Base-by-base conservation (phyloP, 768 basidiomycete genomes). In the Scleroderma citrinum region DNA sequence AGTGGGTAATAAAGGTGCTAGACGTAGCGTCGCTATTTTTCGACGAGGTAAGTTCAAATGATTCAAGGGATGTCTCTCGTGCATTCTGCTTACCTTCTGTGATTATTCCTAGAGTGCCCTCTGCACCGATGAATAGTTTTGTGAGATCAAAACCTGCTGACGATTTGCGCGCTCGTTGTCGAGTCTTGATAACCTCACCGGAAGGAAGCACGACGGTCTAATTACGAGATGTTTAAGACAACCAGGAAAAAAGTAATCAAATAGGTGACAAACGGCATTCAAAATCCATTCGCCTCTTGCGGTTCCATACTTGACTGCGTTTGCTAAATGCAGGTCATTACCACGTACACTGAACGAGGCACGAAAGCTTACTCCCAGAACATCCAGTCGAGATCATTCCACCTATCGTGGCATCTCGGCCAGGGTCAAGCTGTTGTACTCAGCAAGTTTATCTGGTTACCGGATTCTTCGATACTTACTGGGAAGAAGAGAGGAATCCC, bases 311-410 rank as follows among this genome's bases (percentile, higher is more conserved):
- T 83, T 71, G 11, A 86, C 85, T 21, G 84, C 83, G 58, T 85
- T 86, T 20, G 83, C 83, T 85, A 35, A 20, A 51, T 24, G 17
- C 36, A 23, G 26, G 53, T 23, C 38, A 20, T 37, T 14, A 23
- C 10, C 7, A 29, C 20, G n/a, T 45, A 1, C n/a, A 45, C 13
- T 10, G 16, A 14, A 32, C 5, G 54, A 50, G 35, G 13, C 23
- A 17, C 35, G 21, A 50, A 26, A 57, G 73, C 76, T 74, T 67
- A 76, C 87, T 90, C 49, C 87, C 87, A 49, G 80, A 82, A 56
- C 86, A 90, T 3, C 87, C 86, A 3, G 87, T 92, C 8, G 81
- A 82, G 40, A 86, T 80, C 87, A 89, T 90, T 7, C 88, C 86
- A 29, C 87, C 87, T 53, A 89, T 87, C 16, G 87, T 87, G 8